Conservation (phyloP, 306 rosid species). For the Malus asiatica region DNA sequence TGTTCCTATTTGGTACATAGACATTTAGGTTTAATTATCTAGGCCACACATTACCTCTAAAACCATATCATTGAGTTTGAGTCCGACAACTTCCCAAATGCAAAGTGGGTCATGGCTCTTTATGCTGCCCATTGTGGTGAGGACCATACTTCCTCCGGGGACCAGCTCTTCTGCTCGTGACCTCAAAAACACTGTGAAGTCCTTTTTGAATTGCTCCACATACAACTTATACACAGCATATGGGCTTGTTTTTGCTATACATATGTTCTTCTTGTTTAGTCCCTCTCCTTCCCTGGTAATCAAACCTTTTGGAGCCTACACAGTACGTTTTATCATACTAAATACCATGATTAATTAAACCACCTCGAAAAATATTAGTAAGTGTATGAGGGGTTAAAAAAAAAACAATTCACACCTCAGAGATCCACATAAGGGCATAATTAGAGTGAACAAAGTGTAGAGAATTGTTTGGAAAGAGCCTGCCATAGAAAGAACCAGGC, state of each 20-base stretch:
- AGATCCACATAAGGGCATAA: slow-evolving; percentile 35
- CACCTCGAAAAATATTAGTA: background rate
- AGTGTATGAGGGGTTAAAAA: background rate
- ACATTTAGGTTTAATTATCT: no score
- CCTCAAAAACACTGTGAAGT: slow-evolving; percentile 26
- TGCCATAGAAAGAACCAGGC: slow-evolving; percentile 46
- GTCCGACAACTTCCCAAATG: slow-evolving; percentile 13
- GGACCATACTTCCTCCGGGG: slow-evolving; percentile 27
- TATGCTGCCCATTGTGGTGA: slow-evolving; percentile 23
- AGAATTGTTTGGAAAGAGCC: slow-evolving; percentile 36
- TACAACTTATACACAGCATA: slow-evolving; percentile 13
- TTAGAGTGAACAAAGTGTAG: slow-evolving; percentile 38
- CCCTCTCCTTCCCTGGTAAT: background rate
- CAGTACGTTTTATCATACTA: background rate
- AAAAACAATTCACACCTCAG: slow-evolving; percentile 13
- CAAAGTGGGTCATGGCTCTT: background rate
- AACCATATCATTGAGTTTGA: slow-evolving; percentile 36
- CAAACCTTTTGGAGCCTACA: slow-evolving; percentile 23
- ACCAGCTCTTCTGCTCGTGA: slow-evolving; percentile 33
- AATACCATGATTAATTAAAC: background rate
- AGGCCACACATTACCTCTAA: slow-evolving; percentile 20
- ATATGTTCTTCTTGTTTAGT: slow-evolving; percentile 19
- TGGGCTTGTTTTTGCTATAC: slow-evolving; percentile 11
- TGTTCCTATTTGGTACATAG: no score
- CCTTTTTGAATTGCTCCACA: slow-evolving; percentile 22